phyloP scores from a whole-genome alignment of 495 filamentous ascomycete species.

The Clohesyomyces aquaticus region DNA sequence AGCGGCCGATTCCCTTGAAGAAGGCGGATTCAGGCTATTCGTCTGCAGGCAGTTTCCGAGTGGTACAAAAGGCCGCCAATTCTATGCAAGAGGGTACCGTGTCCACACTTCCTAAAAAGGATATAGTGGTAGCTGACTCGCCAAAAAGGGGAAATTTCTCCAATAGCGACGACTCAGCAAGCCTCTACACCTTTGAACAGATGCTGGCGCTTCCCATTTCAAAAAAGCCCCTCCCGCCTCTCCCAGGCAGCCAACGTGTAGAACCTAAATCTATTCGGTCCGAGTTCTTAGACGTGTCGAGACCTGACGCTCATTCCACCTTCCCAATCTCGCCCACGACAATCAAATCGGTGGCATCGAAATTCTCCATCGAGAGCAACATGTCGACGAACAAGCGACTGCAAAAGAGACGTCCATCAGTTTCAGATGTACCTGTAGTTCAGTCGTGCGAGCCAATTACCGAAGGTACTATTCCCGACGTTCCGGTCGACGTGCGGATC shows the following conservation, averaged over 20 bases:
- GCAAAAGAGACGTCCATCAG: conserved; percentile 43
- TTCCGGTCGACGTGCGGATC: conserved; percentile 26
- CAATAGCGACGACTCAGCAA: conserved; percentile 35
- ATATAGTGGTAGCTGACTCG: conserved; percentile 20
- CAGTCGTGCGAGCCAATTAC: conserved; percentile 28
- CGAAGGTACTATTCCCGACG: conserved; percentile 29
- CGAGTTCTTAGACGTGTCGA: neutral
- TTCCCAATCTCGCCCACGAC: conserved; percentile 14
- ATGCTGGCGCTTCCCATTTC: conserved; percentile 34
- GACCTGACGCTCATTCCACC: neutral
- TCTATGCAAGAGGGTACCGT: conserved; percentile 16
- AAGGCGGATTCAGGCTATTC: conserved; percentile 43
- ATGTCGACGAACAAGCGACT: conserved; percentile 36
- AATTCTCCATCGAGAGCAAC: conserved; percentile 21
- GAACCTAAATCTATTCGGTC: neutral
- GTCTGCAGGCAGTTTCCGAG: conserved; percentile 35
- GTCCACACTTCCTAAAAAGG: conserved; percentile 10
- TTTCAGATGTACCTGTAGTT: conserved; percentile 24
- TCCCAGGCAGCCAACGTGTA: conserved; percentile 17
- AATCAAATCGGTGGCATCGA: conserved; percentile 22
- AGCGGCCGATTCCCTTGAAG: conserved; percentile 29
- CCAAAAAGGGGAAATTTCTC: conserved; percentile 38
- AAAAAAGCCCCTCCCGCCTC: conserved; percentile 27
- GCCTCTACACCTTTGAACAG: conserved; percentile 43
- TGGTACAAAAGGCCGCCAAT: conserved; percentile 1